Percentiles rank a stretch among this genome's conserved stretches.
These are phyloP conservation scores for Sonneratia caseolaris DNA, from an alignment of 345 rosid species.

Conservation along the genomic window DNA sequence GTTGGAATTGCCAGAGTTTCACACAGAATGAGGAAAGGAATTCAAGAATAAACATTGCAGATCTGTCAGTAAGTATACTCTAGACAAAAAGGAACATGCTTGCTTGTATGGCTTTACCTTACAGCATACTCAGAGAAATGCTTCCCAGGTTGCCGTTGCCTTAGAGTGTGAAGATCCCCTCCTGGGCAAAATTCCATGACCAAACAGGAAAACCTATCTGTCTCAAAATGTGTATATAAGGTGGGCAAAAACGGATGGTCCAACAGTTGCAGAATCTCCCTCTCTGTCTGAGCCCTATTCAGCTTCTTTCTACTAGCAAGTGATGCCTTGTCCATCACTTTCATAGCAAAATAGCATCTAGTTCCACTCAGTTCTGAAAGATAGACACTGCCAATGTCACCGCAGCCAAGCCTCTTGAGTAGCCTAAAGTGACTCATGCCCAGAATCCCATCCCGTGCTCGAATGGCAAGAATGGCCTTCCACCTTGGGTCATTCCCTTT, in stretches of 20 bases:
- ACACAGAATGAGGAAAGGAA: neutral
- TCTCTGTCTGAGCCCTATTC: constrained; percentile 91
- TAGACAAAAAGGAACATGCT: neutral
- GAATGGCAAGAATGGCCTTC: constrained; percentile 82
- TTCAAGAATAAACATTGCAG: neutral
- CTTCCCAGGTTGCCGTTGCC: constrained; percentile 95
- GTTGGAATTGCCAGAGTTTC: neutral
- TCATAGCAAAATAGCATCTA: constrained; percentile 86
- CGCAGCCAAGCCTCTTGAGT: constrained; percentile 90
- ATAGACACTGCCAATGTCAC: constrained; percentile 97
- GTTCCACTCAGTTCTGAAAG: constrained; percentile 89
- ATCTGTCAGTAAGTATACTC: neutral
- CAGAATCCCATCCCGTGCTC: constrained; percentile 75
- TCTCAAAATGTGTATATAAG: constrained; percentile 88
- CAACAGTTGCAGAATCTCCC: constrained; percentile 87
- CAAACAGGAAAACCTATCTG: constrained; percentile 89
- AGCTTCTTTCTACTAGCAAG: constrained; percentile 91
- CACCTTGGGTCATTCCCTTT: constrained; percentile 98
- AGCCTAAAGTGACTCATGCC: constrained; percentile 95
- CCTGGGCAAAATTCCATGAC: constrained; percentile 99
- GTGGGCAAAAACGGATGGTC: constrained; percentile 99
- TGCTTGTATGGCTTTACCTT: constrained; percentile 41
- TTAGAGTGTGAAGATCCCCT: constrained; percentile 86
- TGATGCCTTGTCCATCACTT: constrained; percentile 98
- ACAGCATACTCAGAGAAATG: constrained; percentile 98